Evolutionary conservation across 306 rosid species (phyloP), one percentile per base, ranked within the genome.

Genomic region (Trifolium subterraneum): DNA sequence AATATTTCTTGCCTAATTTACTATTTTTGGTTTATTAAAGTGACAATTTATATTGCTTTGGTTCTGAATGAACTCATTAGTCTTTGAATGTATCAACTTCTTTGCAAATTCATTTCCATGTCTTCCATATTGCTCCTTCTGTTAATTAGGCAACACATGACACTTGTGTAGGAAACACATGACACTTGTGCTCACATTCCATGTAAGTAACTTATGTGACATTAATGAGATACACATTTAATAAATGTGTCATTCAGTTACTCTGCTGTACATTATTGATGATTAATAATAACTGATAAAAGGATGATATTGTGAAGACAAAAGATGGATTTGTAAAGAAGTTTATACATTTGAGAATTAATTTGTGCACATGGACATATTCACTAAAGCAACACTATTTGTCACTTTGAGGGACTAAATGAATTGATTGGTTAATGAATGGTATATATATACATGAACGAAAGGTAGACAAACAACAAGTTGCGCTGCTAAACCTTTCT

Each of bases 271-370:
- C 56, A 44, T 23, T 67, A 14, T n/a, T 41, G 29, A 64, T 64
- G 3, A 27, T 27, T 59, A 3, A 29, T 55, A 11, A 13, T 22
- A 42, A 66, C 42, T 25, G 55, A 23, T 38, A 67, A n/a, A 23
- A 14, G 44, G 69, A 18, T 9, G 8, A 35, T 4, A 9, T 22
- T 44, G 7, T 67, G 23, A 44, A 42, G 39, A 23, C 10, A 64
- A 39, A 64, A 64, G 31, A 64, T 19, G 29, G 52, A 39, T 64
- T 39, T 64, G 35, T 64, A 20, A 39, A 61, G 14, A 61, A 39
- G 70, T 33, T 39, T 15, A 25, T 5, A 44, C 56, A 23, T 67
- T 23, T 23, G 56, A 25, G 8, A 67, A n/a, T 22, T 44, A 25
- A 42, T 67, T 44, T 67, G 9, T 25, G 10, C 56, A 67, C 56